Conservation (phyloP, 2,329 filamentous ascomycete genomes). For the Rhinocladiella mackenziei region DNA sequence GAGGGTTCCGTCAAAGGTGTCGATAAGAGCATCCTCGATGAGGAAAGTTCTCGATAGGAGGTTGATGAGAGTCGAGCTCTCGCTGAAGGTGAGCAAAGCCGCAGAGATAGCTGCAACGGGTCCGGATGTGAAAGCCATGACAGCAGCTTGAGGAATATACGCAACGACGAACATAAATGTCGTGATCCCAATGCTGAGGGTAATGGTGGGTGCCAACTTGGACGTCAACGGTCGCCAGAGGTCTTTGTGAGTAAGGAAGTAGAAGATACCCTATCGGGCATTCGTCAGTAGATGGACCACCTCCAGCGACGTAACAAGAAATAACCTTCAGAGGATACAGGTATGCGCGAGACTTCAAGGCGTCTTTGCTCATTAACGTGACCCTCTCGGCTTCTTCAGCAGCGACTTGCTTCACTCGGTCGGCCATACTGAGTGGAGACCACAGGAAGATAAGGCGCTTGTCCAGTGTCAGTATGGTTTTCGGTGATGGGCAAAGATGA, state of each 20-base stretch:
- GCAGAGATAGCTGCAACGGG: slow-evolving; percentile 62
- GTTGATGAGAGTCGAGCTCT: slow-evolving; percentile 51
- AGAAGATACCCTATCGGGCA: slow-evolving; percentile 55
- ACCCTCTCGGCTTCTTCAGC: slow-evolving; percentile 69
- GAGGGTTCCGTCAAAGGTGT: slow-evolving; percentile 78
- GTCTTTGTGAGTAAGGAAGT: slow-evolving; percentile 54
- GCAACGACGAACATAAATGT: slow-evolving; percentile 81
- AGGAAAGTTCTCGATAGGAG: slow-evolving; percentile 66
- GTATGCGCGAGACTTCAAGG: slow-evolving; percentile 72
- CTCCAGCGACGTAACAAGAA: not conserved
- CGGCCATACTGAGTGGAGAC: slow-evolving; percentile 26
- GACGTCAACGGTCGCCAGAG: slow-evolving; percentile 58
- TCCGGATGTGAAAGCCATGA: slow-evolving; percentile 80
- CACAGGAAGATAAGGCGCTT: no score
- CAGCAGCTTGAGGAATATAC: slow-evolving; percentile 76
- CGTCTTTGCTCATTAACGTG: slow-evolving; percentile 60
- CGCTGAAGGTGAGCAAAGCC: slow-evolving; percentile 55
- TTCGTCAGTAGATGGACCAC: slow-evolving; percentile 7
- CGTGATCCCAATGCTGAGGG: slow-evolving; percentile 68
- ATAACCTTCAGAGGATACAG: slow-evolving; percentile 74
- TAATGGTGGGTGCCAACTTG: slow-evolving; percentile 59
- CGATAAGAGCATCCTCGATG: slow-evolving; percentile 74
- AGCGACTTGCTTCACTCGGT: slow-evolving; percentile 55
- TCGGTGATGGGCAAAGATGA: no score
- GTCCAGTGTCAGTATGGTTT: not conserved